phyloP scores from a whole-genome alignment of 2,329 filamentous ascomycete species.

The Aspergillus niger region DNA sequence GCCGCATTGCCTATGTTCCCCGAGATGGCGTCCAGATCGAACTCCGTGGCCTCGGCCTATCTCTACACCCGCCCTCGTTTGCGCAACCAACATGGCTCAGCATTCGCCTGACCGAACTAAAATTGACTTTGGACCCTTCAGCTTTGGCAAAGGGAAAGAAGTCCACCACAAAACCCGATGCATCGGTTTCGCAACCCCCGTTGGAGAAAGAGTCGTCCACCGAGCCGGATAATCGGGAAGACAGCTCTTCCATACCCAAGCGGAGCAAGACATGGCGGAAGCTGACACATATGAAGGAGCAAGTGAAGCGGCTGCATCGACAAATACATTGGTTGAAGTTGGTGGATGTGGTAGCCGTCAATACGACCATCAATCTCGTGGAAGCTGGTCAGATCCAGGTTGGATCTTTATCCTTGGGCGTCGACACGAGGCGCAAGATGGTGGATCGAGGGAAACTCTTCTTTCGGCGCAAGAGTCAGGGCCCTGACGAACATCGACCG shows the following conservation, averaged over 20 bases:
- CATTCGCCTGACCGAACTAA: constrained; percentile 81
- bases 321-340: constrained; percentile 86
- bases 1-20: constrained; percentile 85
- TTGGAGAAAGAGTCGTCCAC: constrained; percentile 25
- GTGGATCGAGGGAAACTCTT: constrained; percentile 80
- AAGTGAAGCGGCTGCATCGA: constrained; percentile 80
- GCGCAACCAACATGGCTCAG: constrained; percentile 97
- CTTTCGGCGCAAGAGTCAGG: constrained; percentile 75
- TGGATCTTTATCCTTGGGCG: constrained; percentile 78
- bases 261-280: constrained; percentile 78
- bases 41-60: constrained; percentile 82
- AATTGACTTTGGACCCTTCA: constrained; percentile 76
- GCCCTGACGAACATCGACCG: constrained; percentile 66
- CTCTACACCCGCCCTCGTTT: constrained; percentile 90
- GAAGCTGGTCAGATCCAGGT: constrained; percentile 84
- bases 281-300: constrained; percentile 77
- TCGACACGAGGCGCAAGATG: constrained; percentile 89
- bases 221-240: constrained; percentile 20
- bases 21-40: constrained; percentile 87
- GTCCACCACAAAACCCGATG: constrained; percentile 24
- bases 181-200: constrained; percentile 24
- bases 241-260: constrained; percentile 20
- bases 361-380: constrained; percentile 73
- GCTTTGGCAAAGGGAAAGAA: constrained; percentile 50
- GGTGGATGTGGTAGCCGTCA: constrained; percentile 83